Conservation (phyloP, 2,329 filamentous ascomycete species). For the Aspergillaceae sp. region DNA sequence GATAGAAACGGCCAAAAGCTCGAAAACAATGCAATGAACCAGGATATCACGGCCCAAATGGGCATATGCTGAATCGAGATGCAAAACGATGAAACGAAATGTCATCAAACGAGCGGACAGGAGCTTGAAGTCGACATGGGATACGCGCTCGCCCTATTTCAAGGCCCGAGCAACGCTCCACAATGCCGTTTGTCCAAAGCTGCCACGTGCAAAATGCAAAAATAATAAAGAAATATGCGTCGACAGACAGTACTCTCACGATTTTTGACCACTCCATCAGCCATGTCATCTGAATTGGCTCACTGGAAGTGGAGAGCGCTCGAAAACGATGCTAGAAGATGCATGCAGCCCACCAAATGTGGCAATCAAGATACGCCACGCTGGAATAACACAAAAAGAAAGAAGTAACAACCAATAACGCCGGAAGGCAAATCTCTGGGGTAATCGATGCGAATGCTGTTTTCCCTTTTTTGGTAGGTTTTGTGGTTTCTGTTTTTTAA, state of each 20-base stretch:
- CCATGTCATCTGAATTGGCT: slow-evolving; percentile 1
- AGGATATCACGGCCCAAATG: neutral
- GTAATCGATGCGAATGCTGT: neutral
- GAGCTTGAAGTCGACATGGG: slow-evolving; percentile 3
- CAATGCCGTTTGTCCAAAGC: no score
- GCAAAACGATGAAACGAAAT: slow-evolving; percentile 5
- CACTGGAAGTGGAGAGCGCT: slow-evolving; percentile 5
- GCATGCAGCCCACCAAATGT: slow-evolving; percentile 1
- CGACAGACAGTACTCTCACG: neutral
- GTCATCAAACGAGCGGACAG: slow-evolving; percentile 12
- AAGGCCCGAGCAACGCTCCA: neutral
- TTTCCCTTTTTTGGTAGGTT: slow-evolving; percentile 1
- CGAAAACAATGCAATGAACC: neutral
- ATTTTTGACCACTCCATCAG: neutral
- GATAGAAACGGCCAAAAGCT: slow-evolving; percentile 12
- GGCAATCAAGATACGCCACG: slow-evolving; percentile 6
- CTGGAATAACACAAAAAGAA: slow-evolving; percentile 11
- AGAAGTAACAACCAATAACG: slow-evolving; percentile 13
- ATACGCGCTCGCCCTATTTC: neutral
- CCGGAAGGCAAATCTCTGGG: slow-evolving; percentile 7
- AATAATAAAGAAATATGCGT: neutral
- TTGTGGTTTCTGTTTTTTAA: slow-evolving; percentile 15
- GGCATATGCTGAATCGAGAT: neutral
- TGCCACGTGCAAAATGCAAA: slow-evolving; percentile 1
- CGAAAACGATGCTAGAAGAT: slow-evolving; percentile 10